phyloP scores from a whole-genome alignment of 148 eudicot genomes.

The Fagopyrum homotropicum region DNA sequence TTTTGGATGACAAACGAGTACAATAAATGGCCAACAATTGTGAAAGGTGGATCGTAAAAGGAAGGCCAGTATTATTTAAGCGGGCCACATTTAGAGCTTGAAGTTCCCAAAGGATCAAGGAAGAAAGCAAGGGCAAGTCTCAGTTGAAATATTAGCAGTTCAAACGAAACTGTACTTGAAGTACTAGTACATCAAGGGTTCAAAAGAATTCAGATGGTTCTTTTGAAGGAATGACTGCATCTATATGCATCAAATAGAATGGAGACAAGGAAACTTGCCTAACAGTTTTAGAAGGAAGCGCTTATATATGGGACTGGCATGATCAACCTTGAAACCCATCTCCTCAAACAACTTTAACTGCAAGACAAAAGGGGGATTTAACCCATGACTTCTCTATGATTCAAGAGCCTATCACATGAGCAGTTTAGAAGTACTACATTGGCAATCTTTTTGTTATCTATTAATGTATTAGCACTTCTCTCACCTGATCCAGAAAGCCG shows the following conservation, averaged over 20 bases:
- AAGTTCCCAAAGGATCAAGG: neutral
- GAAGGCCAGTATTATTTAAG: neutral
- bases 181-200: neutral
- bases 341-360: slow-evolving; percentile 84
- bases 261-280: slow-evolving; percentile 31
- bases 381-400: neutral
- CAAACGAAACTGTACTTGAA: neutral
- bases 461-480: slow-evolving; percentile 4
- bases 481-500: slow-evolving; percentile 85
- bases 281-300: slow-evolving; percentile 72
- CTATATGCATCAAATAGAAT: neutral
- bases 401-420: neutral
- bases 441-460: neutral
- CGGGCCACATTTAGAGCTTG: neutral
- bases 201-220: neutral
- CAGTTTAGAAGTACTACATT: neutral
- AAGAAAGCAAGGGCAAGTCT: neutral
- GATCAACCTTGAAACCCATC: slow-evolving; percentile 86
- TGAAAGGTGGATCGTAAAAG: neutral
- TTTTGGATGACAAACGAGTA: neutral
- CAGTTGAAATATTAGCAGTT: neutral
- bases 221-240: neutral
- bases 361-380: slow-evolving; percentile 11
- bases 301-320: slow-evolving; percentile 58
- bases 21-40: neutral